Base-by-base conservation (phyloP, 2,329 filamentous ascomycete genomes). In the Neoarthrinium moseri region DNA sequence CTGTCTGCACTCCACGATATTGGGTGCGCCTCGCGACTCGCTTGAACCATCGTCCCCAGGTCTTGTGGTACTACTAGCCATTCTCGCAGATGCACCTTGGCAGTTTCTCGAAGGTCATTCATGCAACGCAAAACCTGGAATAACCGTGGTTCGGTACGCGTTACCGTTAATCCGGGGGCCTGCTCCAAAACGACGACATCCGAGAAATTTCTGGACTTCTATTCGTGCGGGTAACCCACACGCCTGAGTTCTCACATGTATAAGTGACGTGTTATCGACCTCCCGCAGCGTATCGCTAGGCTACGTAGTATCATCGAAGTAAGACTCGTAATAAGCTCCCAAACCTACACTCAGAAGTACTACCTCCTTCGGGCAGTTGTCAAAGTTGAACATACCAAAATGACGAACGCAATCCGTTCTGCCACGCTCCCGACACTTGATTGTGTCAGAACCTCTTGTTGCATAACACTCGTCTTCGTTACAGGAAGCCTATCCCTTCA, bases 141-240 rank as follows among this genome's bases (percentile, higher is more conserved):
- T 12, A 11, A 18, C 10, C 26, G 37, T 10, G 6, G 15, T 29
- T 24, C 37, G 37, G 37, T 40, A 18, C 22, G n/a, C 23, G n/a
- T 15, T 33, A 43, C 39, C 39, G 39, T 32, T 26, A 26, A 26
- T 26, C 37, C 37, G 37, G 37, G 23, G 30, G 24, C 17, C n/a
- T n/a, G n/a, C n/a, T n/a, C n/a, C n/a, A n/a, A n/a, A n/a, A n/a
- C n/a, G n/a, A n/a, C n/a, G n/a, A n/a, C n/a, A n/a, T 24, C 15
- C 22, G 15, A 12, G n/a, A 29, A 12, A 5, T 17, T 6, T 23
- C 39, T 29, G 11, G 38, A 30, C 20, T 17, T 21, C 21, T 22
- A 43, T 43, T 43, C 39, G 39, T 34, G 29, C 39, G 39, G 15
- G 15, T 37, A 20, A 10, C 35, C 6, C 11, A 37, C 6, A 11